These are phyloP conservation scores for Hypoxylon perforatum DNA, from an alignment of 495 filamentous ascomycete species.

Conservation along the genomic window DNA sequence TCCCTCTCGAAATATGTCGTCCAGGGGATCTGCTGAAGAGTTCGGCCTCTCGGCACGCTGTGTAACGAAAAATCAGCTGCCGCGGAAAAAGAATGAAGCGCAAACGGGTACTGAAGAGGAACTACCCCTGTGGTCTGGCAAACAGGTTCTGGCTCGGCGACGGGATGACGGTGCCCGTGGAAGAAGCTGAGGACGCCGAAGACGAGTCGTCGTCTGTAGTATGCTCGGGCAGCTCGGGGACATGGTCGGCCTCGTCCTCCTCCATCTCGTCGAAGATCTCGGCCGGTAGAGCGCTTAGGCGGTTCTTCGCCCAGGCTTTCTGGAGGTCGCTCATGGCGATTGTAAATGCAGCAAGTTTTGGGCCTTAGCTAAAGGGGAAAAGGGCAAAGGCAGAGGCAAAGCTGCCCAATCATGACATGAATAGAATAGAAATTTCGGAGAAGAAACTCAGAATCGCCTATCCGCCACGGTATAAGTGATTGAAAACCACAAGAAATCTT, in stretches of 20 bases:
- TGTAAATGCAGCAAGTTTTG: too few relatives aligned
- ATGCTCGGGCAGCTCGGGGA: constrained; percentile 52
- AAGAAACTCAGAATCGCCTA: constrained; percentile 12
- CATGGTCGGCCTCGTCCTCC: constrained; percentile 61
- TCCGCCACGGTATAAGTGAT: not conserved
- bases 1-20: constrained; percentile 89
- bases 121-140: constrained; percentile 72
- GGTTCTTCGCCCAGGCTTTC: constrained; percentile 83
- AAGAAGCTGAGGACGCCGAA: constrained; percentile 81
- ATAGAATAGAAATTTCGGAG: not conserved
- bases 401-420: constrained; percentile 16
- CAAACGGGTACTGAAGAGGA: constrained; percentile 33
- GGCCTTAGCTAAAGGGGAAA: not conserved
- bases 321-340: constrained; percentile 87
- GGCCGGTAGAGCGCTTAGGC: constrained; percentile 72
- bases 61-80: constrained; percentile 35
- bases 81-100: constrained; percentile 16
- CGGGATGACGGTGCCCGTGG: constrained; percentile 88
- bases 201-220: constrained; percentile 76
- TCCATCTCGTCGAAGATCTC: constrained; percentile 61
- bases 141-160: constrained; percentile 79
- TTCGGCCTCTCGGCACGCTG: constrained; percentile 52
- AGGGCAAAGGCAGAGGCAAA: too few relatives aligned
- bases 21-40: constrained; percentile 76
- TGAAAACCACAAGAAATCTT: not conserved